Evolutionary conservation across 169 alveolate genomes (phyloP), one percentile per base, ranked within the genome.

Genomic region (Fabrea salina): DNA sequence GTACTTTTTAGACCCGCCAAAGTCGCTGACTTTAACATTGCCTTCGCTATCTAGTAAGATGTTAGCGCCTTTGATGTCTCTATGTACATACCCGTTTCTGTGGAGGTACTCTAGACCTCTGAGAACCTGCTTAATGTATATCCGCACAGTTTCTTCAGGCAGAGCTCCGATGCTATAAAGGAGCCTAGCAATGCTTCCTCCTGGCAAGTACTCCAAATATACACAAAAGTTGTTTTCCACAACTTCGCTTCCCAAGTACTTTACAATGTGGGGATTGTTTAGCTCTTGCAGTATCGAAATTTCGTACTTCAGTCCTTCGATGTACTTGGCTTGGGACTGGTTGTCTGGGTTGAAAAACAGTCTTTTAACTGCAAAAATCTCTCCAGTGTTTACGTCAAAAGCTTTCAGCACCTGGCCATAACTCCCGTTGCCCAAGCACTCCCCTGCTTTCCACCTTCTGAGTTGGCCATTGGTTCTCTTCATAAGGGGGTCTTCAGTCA

Each of bases 51-150:
- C 94, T 8, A 93, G 80, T n/a, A 93, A 80, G 4, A 93, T 89
- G 75, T 93, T 93, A 22, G 92, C 95, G n/a, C 96, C 94, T 84
- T 93, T 93, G 3, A 93, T 88, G 82, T 93, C 97, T 71, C 97
- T 82, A 79, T 93, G 97, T 8, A 91, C 84, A 11, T 90, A 88
- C 39, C 86, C 83, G 67, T 85, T 86, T 22, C 66, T 76, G 64
- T 85, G 91, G 57, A 85, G 81, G 44, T 80, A 85, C 32, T 54
- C 49, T 49, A 85, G 39, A 32, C 88, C 91, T 75, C 5, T 50
- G 32, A 49, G 22, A 11, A 84, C 68, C 70, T 79, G 79, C 37
- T 58, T 64, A 27, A 75, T 75, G 32, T 57, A 79, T 49, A 49
- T 67, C 33, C 72, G 53, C 47, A 84, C 72, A 7, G 47, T 47